Conservation (phyloP, 2,329 filamentous ascomycete genomes). For the Ramichloridium luteum region DNA sequence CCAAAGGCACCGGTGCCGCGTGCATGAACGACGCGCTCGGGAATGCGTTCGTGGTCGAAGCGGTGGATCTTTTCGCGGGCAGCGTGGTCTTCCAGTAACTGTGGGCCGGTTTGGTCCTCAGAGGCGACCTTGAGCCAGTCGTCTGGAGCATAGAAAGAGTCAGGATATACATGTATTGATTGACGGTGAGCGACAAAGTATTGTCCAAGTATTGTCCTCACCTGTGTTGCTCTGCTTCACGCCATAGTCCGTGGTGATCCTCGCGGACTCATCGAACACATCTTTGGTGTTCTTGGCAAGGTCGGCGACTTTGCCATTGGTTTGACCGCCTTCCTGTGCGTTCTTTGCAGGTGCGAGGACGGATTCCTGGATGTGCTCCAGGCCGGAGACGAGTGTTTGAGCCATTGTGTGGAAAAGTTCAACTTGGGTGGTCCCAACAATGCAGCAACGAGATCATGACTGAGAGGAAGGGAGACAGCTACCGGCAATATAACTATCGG, state of each 20-base stretch:
- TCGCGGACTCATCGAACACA: slow-evolving; percentile 40
- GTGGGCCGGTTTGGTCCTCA: slow-evolving; percentile 52
- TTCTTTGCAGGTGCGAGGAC: slow-evolving; percentile 24
- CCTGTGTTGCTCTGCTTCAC: slow-evolving; percentile 55
- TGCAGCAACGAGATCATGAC: too few relatives aligned
- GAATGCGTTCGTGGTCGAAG: slow-evolving; percentile 50
- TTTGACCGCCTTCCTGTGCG: too few relatives aligned
- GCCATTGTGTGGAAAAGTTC: too few relatives aligned
- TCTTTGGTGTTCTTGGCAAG: slow-evolving; percentile 48
- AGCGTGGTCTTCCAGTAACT: slow-evolving; percentile 59
- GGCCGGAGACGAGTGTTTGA: slow-evolving; percentile 12
- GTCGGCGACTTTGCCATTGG: slow-evolving; percentile 56
- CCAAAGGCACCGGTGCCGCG: slow-evolving; percentile 54
- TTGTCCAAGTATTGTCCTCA: too few relatives aligned
- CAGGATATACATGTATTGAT: too few relatives aligned
- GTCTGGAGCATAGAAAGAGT: slow-evolving; percentile 40
- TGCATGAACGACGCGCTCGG: slow-evolving; percentile 54
- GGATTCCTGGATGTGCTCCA: slow-evolving; percentile 20
- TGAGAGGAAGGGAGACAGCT: too few relatives aligned
- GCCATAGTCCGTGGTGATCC: slow-evolving; percentile 66
- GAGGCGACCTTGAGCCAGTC: slow-evolving; percentile 60
- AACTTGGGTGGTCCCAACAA: too few relatives aligned
- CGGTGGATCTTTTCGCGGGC: slow-evolving; percentile 64
- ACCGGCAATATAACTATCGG: too few relatives aligned
- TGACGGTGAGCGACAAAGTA: too few relatives aligned